These are phyloP conservation scores for Aspergillus clavatus DNA, from an alignment of 2,329 filamentous ascomycete genomes.

Conservation along the genomic window DNA sequence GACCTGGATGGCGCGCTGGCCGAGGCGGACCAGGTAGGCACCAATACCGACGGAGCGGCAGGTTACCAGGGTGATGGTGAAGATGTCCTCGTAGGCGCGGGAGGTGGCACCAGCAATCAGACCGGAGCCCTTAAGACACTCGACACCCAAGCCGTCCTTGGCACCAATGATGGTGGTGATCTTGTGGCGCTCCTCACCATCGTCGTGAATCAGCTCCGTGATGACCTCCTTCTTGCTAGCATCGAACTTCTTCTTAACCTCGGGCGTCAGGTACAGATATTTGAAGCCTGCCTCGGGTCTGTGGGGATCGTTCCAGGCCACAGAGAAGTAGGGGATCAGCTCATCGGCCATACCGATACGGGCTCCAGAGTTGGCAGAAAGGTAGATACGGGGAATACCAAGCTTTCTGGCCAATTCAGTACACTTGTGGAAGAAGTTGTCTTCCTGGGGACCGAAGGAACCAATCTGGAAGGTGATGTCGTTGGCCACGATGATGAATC, in stretches of 20 bases:
- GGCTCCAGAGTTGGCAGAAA: constrained; percentile 98
- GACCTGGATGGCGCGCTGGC: constrained; percentile 97
- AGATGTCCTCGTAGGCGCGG: constrained; percentile 96
- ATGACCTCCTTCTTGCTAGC: constrained; percentile 73
- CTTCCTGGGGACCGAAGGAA: constrained; percentile 92
- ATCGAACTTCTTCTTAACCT: constrained; percentile 80
- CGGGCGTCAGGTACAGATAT: constrained; percentile 88
- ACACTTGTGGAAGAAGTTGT: constrained; percentile 98
- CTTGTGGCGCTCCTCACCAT: constrained; percentile 86
- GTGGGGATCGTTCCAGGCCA: constrained; percentile 83
- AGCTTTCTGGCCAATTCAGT: constrained; percentile 91
- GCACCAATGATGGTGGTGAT: constrained; percentile 89
- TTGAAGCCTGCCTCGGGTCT: constrained; percentile 90
- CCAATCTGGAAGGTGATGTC: constrained; percentile 99
- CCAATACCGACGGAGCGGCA: constrained; percentile 99
- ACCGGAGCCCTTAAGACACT: constrained; percentile 94
- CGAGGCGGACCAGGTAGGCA: constrained; percentile 96
- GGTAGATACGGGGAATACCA: constrained; percentile 92
- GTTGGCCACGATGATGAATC: constrained; percentile 96
- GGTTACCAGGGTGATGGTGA: constrained; percentile 94
- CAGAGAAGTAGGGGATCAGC: constrained; percentile 93
- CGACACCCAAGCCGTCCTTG: constrained; percentile 94
- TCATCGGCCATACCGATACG: constrained; percentile 95
- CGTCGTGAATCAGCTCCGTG: constrained; percentile 79
- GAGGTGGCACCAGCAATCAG: constrained; percentile 97